Evolutionary conservation across 192 early-diverging fungal species (phyloP), one percentile per base, ranked within the genome.

Genomic region (Powellomyces hirtus): DNA sequence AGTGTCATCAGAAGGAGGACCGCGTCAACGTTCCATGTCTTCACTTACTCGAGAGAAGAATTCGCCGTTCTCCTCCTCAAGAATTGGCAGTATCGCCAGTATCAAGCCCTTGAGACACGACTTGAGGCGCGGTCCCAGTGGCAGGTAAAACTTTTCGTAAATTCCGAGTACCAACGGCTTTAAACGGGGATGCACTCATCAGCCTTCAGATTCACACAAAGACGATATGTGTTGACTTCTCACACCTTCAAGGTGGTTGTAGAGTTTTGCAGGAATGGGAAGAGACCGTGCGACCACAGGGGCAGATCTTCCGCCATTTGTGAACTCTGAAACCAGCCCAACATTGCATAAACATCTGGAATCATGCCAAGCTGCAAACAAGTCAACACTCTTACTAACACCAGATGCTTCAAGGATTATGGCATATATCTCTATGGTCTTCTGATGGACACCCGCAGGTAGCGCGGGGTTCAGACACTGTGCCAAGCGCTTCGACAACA

Each of bases 401-500:
- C 76, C 76, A 42, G 72, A 64, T 8, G 76, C 76, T 35, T 79
- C 72, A 59, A 94, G 85, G 38, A 98, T 86, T 45, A 89, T 86
- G 16, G 79, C 79, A 72, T 96, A 98, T 2, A 95, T 89, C 49
- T 93, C 89, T 55, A 98, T 64, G 6, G 94, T 89, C 74, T 95
- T 95, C 76, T 94, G 92, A 72, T 98, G 96, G 14, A 98, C 94
- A 18, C 96, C 96, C 26, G 94, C 88, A 0, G 96, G 96, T 33
- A 98, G 73, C 31, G 92, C 94, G 10, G 94, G 96, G 72, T 96
- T 98, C 58, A 98, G 84, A 34, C 92, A 95, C 60, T 98, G 96
- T 4, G 94, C 96, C 24, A 98, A 76, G 26, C 96, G 86, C 79
- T 96, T 96, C 37, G 92, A 87, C 8, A 98, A 88, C 4, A 89